A percentile compares a stretch with the other conserved stretches of the same genome.
Evolutionary conservation across 345 rosid species (phyloP).

Genomic region (Eutrema heterophyllum): DNA sequence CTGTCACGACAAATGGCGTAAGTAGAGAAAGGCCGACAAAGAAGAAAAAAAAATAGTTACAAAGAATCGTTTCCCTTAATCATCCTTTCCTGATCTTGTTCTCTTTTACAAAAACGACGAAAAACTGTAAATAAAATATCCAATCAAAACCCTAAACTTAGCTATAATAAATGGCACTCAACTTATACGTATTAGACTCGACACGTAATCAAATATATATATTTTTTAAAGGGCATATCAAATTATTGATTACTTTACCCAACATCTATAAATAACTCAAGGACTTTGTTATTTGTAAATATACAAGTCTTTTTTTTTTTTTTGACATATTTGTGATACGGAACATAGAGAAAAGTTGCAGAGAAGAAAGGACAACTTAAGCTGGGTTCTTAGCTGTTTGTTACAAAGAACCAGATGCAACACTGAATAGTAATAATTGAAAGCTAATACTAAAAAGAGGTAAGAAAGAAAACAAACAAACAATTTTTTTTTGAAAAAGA

Average conservation of each 20-base stretch:
- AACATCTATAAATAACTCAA: not conserved
- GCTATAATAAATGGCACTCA: not conserved
- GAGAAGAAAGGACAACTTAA: conserved; percentile 21
- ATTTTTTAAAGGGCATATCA: no score
- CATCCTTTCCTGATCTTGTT: not conserved
- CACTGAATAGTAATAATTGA: conserved; percentile 5
- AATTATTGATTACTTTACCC: not conserved
- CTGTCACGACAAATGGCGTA: conserved; percentile 24
- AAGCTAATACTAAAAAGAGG: not conserved
- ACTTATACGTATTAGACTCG: not conserved
- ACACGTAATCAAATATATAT: not conserved
- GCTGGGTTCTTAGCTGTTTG: conserved; percentile 32
- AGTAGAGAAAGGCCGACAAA: conserved; percentile 18
- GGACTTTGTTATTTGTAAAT: not conserved
- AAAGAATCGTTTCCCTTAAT: not conserved
- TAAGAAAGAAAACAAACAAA: not conserved
- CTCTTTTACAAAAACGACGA: not conserved
- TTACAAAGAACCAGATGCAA: conserved; percentile 14
- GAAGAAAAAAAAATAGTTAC: not conserved
- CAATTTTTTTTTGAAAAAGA: not conserved
- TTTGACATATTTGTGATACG: conserved; percentile 16
- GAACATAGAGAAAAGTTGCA: conserved; percentile 10
- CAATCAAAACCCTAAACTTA: not conserved
- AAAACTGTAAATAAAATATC: not conserved
- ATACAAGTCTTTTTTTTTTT: not conserved